Percentiles rank a stretch among this genome's conserved stretches.
Evolutionary conservation across 2,329 filamentous ascomycete species (phyloP).

Genomic region (Coniochaeta ligniaria): DNA sequence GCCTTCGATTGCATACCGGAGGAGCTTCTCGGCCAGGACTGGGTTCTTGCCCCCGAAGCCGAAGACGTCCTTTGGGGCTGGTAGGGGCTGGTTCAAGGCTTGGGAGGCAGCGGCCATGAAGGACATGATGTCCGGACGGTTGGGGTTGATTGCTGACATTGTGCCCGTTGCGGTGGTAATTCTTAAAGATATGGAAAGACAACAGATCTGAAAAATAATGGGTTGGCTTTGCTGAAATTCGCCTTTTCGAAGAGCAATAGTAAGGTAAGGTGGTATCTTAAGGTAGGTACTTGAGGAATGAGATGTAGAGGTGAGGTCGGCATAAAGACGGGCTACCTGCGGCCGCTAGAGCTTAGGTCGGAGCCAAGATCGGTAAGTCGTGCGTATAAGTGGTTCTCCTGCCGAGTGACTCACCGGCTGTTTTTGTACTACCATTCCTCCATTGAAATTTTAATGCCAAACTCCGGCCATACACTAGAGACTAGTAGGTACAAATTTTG

Average conservation of each 20-base stretch:
- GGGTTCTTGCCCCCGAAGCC: constrained; percentile 14
- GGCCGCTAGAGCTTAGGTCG: background rate
- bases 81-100: constrained; percentile 11
- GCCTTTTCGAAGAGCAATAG: no score
- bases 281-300: no score
- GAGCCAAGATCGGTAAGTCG: background rate
- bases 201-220: no score
- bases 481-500: no score
- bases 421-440: no score
- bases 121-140: constrained; percentile 16
- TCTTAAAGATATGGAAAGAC: background rate
- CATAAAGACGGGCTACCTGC: no score
- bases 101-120: constrained; percentile 17
- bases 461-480: no score
- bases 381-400: background rate
- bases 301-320: no score
- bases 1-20: constrained; percentile 15
- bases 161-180: background rate
- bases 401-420: background rate
- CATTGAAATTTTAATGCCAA: no score
- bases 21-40: constrained; percentile 8
- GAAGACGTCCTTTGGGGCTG: constrained; percentile 20
- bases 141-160: constrained; percentile 8
- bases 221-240: no score
- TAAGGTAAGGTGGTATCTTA: no score